Conservation (phyloP, 176 grass and related monocot species). For the Hordeum vulgare region MorexV3_pseudomolecules_assembly NC_058521.1:354521840-354522339, state of each 20-base stretch:
- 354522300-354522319: constrained; percentile 77
- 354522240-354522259: constrained; percentile 89
- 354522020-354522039: neutral
- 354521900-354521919: neutral
- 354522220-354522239: constrained; percentile 88
- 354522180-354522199: neutral
- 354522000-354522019: neutral
- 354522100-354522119: neutral
- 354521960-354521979: neutral
- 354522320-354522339: constrained; percentile 6
- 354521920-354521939: neutral
- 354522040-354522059: neutral
- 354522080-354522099: neutral
- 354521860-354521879: neutral
- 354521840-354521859: neutral
- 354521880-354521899: neutral
- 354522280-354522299: constrained; percentile 80
- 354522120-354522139: neutral
- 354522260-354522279: constrained; percentile 39
- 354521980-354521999: neutral
- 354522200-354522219: neutral
- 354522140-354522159: neutral
- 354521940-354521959: neutral
- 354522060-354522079: neutral
- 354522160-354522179: neutral